Percentiles rank a stretch among this genome's conserved stretches.
Conservation (phyloP, 306 rosid genomes). For the Ochetophila trinervis region DNA sequence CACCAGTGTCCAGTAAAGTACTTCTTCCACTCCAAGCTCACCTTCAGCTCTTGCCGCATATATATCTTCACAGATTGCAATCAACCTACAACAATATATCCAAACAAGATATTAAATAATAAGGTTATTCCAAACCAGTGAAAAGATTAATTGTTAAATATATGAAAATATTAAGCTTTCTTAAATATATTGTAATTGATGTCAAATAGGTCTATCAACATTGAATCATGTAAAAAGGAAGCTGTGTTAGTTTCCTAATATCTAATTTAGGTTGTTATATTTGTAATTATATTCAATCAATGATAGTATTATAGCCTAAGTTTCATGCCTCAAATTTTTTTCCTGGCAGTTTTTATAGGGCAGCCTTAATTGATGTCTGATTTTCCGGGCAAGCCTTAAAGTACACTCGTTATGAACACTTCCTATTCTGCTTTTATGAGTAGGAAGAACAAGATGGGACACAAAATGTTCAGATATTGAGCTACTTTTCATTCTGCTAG, state of each 20-base stretch:
- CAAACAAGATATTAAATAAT: constrained; percentile 2
- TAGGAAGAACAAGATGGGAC: not conserved
- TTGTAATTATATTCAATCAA: too few relatives aligned
- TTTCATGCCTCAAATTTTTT: too few relatives aligned
- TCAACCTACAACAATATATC: constrained; percentile 60
- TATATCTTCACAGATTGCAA: constrained; percentile 94
- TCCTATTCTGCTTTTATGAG: not conserved
- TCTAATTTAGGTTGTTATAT: too few relatives aligned
- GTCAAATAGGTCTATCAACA: too few relatives aligned
- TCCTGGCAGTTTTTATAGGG: too few relatives aligned
- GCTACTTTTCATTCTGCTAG: not conserved
- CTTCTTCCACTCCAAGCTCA: constrained; percentile 95
- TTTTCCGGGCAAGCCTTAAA: too few relatives aligned
- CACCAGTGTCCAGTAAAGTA: constrained; percentile 94
- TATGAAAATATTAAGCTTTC: not conserved
- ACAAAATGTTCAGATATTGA: not conserved
- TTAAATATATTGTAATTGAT: too few relatives aligned
- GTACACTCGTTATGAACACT: too few relatives aligned
- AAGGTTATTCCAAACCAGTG: not conserved
- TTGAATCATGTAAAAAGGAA: too few relatives aligned
- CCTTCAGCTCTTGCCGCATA: constrained; percentile 99
- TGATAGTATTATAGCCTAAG: too few relatives aligned
- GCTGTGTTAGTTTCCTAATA: too few relatives aligned
- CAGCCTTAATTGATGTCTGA: too few relatives aligned
- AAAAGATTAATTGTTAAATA: not conserved